Evolutionary conservation across 805 yeast genomes (phyloP).

Genomic region (Teunomyces aglyptinius): DNA sequence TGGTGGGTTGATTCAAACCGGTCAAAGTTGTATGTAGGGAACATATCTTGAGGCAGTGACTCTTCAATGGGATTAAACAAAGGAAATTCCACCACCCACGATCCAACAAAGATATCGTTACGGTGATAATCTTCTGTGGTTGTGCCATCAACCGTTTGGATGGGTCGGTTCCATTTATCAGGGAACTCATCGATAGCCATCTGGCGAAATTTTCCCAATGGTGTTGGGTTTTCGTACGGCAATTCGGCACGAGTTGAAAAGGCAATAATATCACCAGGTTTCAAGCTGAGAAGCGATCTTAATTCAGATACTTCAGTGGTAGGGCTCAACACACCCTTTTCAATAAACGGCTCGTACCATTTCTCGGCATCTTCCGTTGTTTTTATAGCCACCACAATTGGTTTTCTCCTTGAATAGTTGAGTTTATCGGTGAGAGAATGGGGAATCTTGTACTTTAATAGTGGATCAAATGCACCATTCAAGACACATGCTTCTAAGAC

Average conservation of each 20-base stretch:
- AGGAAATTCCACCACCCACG: slow-evolving; percentile 94
- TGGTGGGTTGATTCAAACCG: slow-evolving; percentile 80
- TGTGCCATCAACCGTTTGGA: slow-evolving; percentile 13
- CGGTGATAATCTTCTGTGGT: slow-evolving; percentile 16
- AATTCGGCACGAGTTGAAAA: slow-evolving; percentile 67
- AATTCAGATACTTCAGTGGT: slow-evolving; percentile 18
- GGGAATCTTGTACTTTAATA: slow-evolving; percentile 30
- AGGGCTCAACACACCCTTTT: slow-evolving; percentile 20
- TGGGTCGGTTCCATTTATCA: slow-evolving; percentile 45
- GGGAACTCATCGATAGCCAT: slow-evolving; percentile 60
- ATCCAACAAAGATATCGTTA: slow-evolving; percentile 51
- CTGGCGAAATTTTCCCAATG: slow-evolving; percentile 84
- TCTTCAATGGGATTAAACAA: slow-evolving; percentile 74
- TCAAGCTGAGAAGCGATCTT: slow-evolving; percentile 34
- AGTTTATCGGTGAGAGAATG: slow-evolving; percentile 34
- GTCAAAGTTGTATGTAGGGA: slow-evolving; percentile 58
- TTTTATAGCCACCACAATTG: slow-evolving; percentile 53
- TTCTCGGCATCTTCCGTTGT: slow-evolving; percentile 32
- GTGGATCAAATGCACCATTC: slow-evolving; percentile 42
- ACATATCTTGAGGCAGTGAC: slow-evolving; percentile 27
- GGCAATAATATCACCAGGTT: slow-evolving; percentile 73
- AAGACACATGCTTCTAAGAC: slow-evolving; percentile 74
- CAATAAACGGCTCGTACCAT: slow-evolving; percentile 46
- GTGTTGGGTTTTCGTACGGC: slow-evolving; percentile 92
- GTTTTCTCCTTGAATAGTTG: slow-evolving; percentile 57